Evolutionary conservation across 1,139 yeast genomes (phyloP).

Genomic region (Taphrina flavorubra): DNA sequence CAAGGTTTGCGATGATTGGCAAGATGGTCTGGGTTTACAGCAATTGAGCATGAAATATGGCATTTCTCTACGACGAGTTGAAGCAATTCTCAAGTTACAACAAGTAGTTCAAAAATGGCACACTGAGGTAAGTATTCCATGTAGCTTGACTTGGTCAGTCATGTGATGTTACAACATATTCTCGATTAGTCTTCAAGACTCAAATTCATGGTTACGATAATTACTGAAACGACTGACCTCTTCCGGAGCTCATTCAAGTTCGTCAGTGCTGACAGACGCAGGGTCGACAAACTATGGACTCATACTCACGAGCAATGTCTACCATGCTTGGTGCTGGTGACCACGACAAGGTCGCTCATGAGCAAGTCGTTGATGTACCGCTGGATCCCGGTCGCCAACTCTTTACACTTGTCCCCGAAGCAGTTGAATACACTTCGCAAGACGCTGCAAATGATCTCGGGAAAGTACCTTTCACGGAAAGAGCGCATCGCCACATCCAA

Average conservation of each 20-base stretch:
- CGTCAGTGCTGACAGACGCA: background rate
- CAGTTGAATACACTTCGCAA: constrained; percentile 15
- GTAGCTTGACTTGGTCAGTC: background rate
- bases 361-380: constrained; percentile 16
- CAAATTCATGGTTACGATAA: constrained; percentile 19
- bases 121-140: constrained; percentile 14
- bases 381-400: constrained; percentile 30
- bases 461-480: constrained; percentile 18
- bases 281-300: constrained; percentile 25
- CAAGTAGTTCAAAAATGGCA: constrained; percentile 12
- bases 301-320: constrained; percentile 29
- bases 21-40: constrained; percentile 17
- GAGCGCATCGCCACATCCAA: constrained; percentile 17
- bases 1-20: constrained; percentile 24
- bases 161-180: constrained; percentile 11
- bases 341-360: background rate
- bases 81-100: constrained; percentile 33
- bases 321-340: constrained; percentile 22
- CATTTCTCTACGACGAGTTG: constrained; percentile 28
- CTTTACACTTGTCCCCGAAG: constrained; percentile 26
- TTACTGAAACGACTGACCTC: background rate
- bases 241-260: background rate
- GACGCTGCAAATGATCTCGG: constrained; percentile 38
- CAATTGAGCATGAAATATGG: constrained; percentile 33
- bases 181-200: constrained; percentile 41